Evolutionary conservation across 208 protist species (phyloP).

Genomic region (Acanthamoeba comandoni): DNA sequence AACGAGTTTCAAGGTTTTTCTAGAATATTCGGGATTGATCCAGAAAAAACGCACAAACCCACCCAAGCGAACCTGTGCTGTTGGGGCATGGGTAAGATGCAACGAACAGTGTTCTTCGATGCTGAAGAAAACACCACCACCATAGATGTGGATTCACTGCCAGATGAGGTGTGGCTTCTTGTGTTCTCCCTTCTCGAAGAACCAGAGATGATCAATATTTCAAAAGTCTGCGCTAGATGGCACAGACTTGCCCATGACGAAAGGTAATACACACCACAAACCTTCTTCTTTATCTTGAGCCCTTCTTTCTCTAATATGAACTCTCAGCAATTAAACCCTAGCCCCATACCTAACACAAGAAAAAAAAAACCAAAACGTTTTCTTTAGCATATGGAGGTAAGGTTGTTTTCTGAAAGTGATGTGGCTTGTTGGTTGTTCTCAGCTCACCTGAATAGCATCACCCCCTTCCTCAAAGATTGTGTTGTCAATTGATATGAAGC

Average conservation of each 20-base stretch:
- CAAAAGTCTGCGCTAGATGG: constrained; percentile 17
- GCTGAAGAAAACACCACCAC: too few species aligned
- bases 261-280: constrained; percentile 15
- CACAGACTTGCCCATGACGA: constrained; percentile 25
- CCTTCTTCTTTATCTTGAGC: background rate
- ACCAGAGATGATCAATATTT: background rate
- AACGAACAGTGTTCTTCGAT: too few species aligned
- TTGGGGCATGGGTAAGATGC: too few species aligned
- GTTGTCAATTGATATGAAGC: background rate
- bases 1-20: too few species aligned
- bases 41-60: too few species aligned
- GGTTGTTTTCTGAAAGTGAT: background rate
- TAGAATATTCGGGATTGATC: too few species aligned
- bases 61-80: too few species aligned
- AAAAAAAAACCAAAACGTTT: background rate
- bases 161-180: constrained; percentile 23
- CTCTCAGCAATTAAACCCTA: background rate
- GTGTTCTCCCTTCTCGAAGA: constrained; percentile 4
- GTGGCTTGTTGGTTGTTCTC: background rate
- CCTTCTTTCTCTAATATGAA: constrained; percentile 2
- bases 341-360: too few species aligned
- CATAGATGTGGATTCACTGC: too few species aligned
- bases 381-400: constrained; percentile 37
- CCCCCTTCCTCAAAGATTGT: background rate
- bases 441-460: background rate